Conservation (phyloP, 495 filamentous ascomycete genomes). For the Thozetella sp. region DNA sequence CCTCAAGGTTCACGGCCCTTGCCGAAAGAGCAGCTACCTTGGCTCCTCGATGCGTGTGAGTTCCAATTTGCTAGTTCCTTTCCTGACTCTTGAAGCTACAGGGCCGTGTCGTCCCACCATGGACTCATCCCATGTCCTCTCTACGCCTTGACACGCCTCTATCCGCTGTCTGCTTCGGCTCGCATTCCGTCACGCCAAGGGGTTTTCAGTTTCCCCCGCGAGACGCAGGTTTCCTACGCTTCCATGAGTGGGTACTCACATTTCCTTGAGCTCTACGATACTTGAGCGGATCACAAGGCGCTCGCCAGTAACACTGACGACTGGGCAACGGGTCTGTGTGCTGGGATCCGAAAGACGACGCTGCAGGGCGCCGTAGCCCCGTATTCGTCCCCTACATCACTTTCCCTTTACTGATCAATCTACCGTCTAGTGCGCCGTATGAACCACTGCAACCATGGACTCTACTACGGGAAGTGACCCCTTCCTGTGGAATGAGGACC, state of each 20-base stretch:
- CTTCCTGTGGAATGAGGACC: constrained; percentile 66
- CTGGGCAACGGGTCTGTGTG: no score
- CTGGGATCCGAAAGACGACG: no score
- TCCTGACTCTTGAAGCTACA: no score
- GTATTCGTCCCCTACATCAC: no score
- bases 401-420: background rate
- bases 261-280: background rate
- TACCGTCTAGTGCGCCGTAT: background rate
- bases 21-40: no score
- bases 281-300: background rate
- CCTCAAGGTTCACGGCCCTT: no score
- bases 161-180: no score
- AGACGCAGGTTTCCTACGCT: no score
- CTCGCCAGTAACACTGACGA: no score
- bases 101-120: no score
- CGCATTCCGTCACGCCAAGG: background rate
- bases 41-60: background rate
- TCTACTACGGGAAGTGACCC: constrained; percentile 52
- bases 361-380: no score
- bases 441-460: constrained; percentile 14
- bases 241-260: background rate
- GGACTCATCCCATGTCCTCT: background rate
- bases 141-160: background rate
- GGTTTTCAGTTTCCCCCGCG: background rate
- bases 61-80: no score